Evolutionary conservation across 2,329 filamentous ascomycete species (phyloP).

Genomic region (Botrytis medusae): DNA sequence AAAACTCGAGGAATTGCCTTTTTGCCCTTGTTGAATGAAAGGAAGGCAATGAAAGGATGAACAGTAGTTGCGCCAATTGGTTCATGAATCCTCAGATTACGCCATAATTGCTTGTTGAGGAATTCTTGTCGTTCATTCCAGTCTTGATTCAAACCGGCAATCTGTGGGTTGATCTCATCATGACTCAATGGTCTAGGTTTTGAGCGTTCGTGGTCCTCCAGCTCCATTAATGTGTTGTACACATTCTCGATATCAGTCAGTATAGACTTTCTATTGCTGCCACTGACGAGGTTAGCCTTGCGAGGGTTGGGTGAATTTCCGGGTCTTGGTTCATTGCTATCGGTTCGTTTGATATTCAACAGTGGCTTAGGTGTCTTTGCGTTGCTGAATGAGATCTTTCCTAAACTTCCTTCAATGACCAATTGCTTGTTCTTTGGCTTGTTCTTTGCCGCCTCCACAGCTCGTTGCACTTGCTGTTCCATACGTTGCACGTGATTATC

Average conservation of each 20-base stretch:
- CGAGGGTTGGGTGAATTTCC: slow-evolving; percentile 48
- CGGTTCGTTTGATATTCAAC: slow-evolving; percentile 89
- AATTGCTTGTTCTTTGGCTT: slow-evolving; percentile 98
- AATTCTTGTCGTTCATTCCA: slow-evolving; percentile 71
- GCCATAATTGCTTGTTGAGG: slow-evolving; percentile 83
- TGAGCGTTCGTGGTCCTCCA: slow-evolving; percentile 88
- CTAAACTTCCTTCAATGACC: slow-evolving; percentile 91
- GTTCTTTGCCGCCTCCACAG: slow-evolving; percentile 94
- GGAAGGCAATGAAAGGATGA: slow-evolving; percentile 94
- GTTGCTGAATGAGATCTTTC: slow-evolving; percentile 99
- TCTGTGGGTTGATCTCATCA: slow-evolving; percentile 64
- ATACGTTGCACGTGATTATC: slow-evolving; percentile 99
- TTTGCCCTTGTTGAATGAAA: slow-evolving; percentile 94
- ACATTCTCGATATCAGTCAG: slow-evolving; percentile 85
- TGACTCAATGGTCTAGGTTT: slow-evolving; percentile 66
- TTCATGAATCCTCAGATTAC: slow-evolving; percentile 86
- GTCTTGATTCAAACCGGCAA: slow-evolving; percentile 72
- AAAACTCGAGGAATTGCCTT: slow-evolving; percentile 94
- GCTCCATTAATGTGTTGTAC: slow-evolving; percentile 83
- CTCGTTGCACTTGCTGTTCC: slow-evolving; percentile 97
- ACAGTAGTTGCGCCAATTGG: slow-evolving; percentile 74
- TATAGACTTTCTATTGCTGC: slow-evolving; percentile 77
- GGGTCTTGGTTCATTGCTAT: slow-evolving; percentile 61
- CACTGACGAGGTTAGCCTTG: slow-evolving; percentile 49
- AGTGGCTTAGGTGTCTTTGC: slow-evolving; percentile 95